Evolutionary conservation across 1,139 yeast species (phyloP), one percentile per base, ranked within the genome.

Genomic region (Debaryomyces fabryi): DNA sequence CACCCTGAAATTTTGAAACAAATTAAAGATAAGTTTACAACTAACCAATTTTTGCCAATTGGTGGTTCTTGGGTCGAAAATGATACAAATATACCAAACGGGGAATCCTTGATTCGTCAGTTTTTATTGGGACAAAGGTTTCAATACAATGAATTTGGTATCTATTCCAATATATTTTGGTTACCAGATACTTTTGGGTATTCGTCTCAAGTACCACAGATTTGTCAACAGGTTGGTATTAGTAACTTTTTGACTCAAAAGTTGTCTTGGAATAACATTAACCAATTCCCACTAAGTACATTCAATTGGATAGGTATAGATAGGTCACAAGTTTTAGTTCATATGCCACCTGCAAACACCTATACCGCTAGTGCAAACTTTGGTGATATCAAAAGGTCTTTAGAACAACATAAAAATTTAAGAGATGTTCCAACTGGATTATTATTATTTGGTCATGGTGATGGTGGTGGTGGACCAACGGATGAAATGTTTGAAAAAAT

Each of bases 41-140:
- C 82, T 33, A 88, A 88, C 47, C 86, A 88, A 57, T 93, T 92
- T 62, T 77, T 90, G 45, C 96, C 97, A 12, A 81, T 93, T 55
- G 99, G 99, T 48, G 98, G 98, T 3, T 84, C 96, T 0, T 93
- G 98, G 98, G 98, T 93, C 42, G 99, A 93, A 68, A 88, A 90
- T 64, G 99, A 93, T 66, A 92, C 98, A 15, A 93, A 93, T 66
- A 78, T 93, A 71, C 98, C 98, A 13, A 77, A 82, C 55, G 97
- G 98, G 43, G 99, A 93, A 67, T 86, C 96, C 0, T 75, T 93
- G 52, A 83, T 85, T 21, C 82, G 98, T 56, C 99, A 93, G 63
- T 89, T 92, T 61, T 73, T 92, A 48, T 80, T 88, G 54, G 99
- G 99, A 13, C 99, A 93, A 69, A 74, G 96, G 50, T 90, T 85